Evolutionary conservation across 208 protist genomes (phyloP).

Genomic region (Trypanosoma avium): DNA sequence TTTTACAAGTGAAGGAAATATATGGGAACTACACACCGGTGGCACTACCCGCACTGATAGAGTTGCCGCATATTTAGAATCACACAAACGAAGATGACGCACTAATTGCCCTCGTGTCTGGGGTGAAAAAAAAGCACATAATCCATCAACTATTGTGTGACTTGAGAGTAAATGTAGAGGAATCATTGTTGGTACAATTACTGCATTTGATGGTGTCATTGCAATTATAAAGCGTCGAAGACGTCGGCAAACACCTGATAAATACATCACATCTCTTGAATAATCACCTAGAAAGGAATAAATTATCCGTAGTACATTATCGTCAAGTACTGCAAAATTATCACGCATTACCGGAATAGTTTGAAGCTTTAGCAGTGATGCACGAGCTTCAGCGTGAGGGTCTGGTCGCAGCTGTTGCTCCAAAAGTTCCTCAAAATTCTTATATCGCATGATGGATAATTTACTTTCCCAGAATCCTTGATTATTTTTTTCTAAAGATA

Average conservation of each 20-base stretch:
- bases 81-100: conserved; percentile 29
- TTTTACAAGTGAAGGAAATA: conserved; percentile 42
- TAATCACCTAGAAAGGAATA: conserved; percentile 37
- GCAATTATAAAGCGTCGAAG: conserved; percentile 37
- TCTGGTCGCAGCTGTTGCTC: conserved; percentile 30
- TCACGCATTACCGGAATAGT: conserved; percentile 37
- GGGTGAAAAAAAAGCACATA: conserved; percentile 34
- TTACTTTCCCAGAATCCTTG: too few species aligned
- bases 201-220: conserved; percentile 13
- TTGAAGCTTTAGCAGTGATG: conserved; percentile 36
- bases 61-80: conserved; percentile 34
- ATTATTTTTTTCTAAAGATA: neutral
- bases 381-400: conserved; percentile 34
- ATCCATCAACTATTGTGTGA: conserved; percentile 24
- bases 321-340: conserved; percentile 38
- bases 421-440: conserved; percentile 33
- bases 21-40: conserved; percentile 26
- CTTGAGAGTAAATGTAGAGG: conserved; percentile 31
- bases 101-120: conserved; percentile 51
- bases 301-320: conserved; percentile 34
- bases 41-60: conserved; percentile 8
- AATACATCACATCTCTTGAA: conserved; percentile 27
- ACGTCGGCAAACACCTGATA: conserved; percentile 49
- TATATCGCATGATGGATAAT: conserved; percentile 37
- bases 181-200: conserved; percentile 42